These are phyloP conservation scores for Aspergillus asperescens DNA, from an alignment of 495 filamentous ascomycete species.

Conservation along the genomic window DNA sequence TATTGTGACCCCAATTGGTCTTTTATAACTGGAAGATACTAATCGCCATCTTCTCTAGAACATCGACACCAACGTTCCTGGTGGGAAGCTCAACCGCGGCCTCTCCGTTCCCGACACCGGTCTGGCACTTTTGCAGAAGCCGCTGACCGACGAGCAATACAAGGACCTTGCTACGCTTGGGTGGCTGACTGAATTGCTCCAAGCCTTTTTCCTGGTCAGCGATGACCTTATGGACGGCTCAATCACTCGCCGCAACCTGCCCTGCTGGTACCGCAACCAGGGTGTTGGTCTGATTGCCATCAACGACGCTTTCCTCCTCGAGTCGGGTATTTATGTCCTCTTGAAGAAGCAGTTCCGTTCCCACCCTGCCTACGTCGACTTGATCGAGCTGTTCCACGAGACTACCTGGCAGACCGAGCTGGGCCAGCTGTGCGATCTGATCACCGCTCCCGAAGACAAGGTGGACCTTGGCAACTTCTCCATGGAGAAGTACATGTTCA, in stretches of 20 bases:
- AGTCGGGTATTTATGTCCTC: slow-evolving; percentile 80
- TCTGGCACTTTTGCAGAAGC: slow-evolving; percentile 66
- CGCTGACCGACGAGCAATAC: slow-evolving; percentile 73
- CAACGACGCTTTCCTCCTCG: slow-evolving; percentile 97
- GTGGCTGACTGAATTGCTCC: slow-evolving; percentile 95
- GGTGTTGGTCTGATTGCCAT: slow-evolving; percentile 91
- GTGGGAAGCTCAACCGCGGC: slow-evolving; percentile 97
- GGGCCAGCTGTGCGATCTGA: slow-evolving; percentile 87
- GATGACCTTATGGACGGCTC: slow-evolving; percentile 98
- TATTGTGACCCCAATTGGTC: slow-evolving; percentile 31
- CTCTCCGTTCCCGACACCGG: slow-evolving; percentile 94
- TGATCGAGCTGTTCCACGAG: slow-evolving; percentile 95
- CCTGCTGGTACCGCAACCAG: slow-evolving; percentile 90
- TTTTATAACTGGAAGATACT: not conserved
- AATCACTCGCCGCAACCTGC: slow-evolving; percentile 85
- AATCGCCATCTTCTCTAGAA: slow-evolving; percentile 12
- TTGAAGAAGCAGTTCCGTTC: slow-evolving; percentile 88
- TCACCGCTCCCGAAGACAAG: slow-evolving; percentile 91
- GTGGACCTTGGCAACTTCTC: slow-evolving; percentile 86
- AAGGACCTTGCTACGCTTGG: slow-evolving; percentile 79
- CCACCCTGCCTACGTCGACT: slow-evolving; percentile 79
- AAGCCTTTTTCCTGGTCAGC: slow-evolving; percentile 97
- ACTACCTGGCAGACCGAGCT: slow-evolving; percentile 88
- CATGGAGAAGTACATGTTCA: slow-evolving; percentile 93
- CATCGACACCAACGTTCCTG: slow-evolving; percentile 77